These are phyloP conservation scores for Apiotrichum porosum DNA, from an alignment of 1,284 basidiomycete genomes.

Conservation along the genomic window DNA sequence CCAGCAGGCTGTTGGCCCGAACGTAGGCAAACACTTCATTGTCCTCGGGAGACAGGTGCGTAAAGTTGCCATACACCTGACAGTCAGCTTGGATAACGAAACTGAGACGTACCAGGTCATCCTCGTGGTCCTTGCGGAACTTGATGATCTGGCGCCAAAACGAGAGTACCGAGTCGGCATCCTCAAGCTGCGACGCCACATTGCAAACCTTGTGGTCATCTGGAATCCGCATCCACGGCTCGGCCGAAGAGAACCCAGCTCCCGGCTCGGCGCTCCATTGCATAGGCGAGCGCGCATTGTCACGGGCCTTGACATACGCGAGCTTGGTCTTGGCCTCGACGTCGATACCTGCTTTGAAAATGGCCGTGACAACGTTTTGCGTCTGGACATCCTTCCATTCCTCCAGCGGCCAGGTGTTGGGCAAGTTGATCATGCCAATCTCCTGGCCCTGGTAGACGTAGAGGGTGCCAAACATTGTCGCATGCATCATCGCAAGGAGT, in stretches of 20 bases:
- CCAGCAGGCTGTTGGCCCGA: conserved; percentile 31
- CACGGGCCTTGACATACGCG: conserved; percentile 56
- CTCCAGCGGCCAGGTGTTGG: conserved; percentile 60
- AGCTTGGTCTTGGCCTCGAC: neutral
- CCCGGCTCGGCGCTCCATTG: too few species aligned
- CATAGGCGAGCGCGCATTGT: conserved; percentile 56
- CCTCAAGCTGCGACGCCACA: conserved; percentile 53
- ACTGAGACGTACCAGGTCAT: conserved; percentile 41
- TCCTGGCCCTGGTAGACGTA: conserved; percentile 72
- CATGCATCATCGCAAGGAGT: conserved; percentile 60
- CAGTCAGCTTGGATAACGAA: conserved; percentile 23
- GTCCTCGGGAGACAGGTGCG: conserved; percentile 34
- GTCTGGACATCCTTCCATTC: conserved; percentile 61
- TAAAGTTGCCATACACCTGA: conserved; percentile 33
- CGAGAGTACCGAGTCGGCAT: conserved; percentile 54
- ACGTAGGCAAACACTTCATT: conserved; percentile 42
- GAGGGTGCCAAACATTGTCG: conserved; percentile 61
- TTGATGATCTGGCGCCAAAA: conserved; percentile 60
- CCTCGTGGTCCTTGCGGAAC: conserved; percentile 56
- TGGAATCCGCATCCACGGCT: conserved; percentile 72
- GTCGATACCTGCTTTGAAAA: neutral
- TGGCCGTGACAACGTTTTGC: too few species aligned
- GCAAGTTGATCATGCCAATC: conserved; percentile 65
- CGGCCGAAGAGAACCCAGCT: conserved; percentile 60
- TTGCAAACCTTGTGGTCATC: conserved; percentile 67